Evolutionary conservation across 2,329 filamentous ascomycete species (phyloP).

Genomic region (Sporothrix inflata): DNA sequence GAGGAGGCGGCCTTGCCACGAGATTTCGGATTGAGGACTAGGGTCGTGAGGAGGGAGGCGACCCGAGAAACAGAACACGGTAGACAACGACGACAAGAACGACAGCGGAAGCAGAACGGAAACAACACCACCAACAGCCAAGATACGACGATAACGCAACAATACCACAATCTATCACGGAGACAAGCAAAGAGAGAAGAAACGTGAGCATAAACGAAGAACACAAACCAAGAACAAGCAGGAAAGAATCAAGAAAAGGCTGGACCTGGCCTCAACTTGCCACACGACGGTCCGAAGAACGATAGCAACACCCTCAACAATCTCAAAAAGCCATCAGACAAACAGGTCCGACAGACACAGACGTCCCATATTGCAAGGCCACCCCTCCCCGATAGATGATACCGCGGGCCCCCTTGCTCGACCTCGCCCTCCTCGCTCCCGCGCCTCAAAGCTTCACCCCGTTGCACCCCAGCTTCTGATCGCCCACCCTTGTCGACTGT

Average conservation of each 20-base stretch:
- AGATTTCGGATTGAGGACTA: neutral
- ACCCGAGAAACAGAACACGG: neutral
- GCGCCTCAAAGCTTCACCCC: constrained; percentile 31
- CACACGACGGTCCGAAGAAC: constrained; percentile 11
- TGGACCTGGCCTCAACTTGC: neutral
- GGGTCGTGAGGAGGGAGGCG: constrained; percentile 2
- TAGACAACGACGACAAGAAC: neutral
- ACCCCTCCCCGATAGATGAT: constrained; percentile 40
- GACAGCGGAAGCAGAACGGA: neutral
- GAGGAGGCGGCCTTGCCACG: neutral
- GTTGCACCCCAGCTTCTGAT: constrained; percentile 28
- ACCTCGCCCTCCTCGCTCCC: constrained; percentile 24
- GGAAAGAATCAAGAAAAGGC: neutral
- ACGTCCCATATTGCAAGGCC: constrained; percentile 18
- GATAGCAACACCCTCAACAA: neutral
- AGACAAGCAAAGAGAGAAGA: neutral
- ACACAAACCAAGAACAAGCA: neutral
- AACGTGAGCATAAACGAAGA: neutral
- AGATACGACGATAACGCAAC: neutral
- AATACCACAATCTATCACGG: constrained; percentile 9
- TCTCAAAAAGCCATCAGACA: neutral
- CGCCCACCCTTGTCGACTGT: constrained; percentile 23
- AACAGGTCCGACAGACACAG: constrained; percentile 27
- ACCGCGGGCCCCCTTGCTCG: constrained; percentile 38
- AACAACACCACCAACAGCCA: neutral